Percentiles rank a stretch among this genome's conserved stretches.
Evolutionary conservation across 352 stramenopile genomes (phyloP).

Genomic region (Phytophthora chlamydospora): DNA sequence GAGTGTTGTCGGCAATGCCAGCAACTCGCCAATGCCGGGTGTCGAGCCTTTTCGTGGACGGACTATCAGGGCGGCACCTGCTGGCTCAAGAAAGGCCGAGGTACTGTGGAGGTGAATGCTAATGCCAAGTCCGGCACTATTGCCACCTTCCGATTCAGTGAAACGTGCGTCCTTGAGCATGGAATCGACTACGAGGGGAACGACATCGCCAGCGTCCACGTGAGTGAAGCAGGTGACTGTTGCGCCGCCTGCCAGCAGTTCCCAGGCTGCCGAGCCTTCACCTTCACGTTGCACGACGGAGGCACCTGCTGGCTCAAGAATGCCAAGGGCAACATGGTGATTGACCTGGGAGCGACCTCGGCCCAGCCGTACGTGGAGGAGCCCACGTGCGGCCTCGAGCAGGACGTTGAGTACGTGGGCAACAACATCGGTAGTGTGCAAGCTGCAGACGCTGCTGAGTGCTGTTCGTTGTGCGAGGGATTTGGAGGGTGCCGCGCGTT

Average conservation of each 20-base stretch:
- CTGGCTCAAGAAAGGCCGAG: conserved; percentile 62
- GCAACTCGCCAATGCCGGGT: conserved; percentile 20
- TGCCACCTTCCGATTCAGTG: conserved; percentile 18
- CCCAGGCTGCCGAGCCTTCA: conserved; percentile 45
- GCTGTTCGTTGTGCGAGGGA: conserved; percentile 31
- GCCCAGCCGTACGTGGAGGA: conserved; percentile 18
- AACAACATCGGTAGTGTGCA: conserved; percentile 38
- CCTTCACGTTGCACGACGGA: conserved; percentile 28
- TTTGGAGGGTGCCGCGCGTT: conserved; percentile 49
- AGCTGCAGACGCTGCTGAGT: conserved; percentile 15
- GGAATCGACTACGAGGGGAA: conserved; percentile 36
- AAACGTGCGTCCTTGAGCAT: conserved; percentile 28
- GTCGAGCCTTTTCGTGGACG: conserved; percentile 58
- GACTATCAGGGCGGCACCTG: conserved; percentile 50
- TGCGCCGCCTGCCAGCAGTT: conserved; percentile 32
- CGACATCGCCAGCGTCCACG: conserved; percentile 25
- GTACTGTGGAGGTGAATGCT: conserved; percentile 24
- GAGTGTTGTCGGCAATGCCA: conserved; percentile 39
- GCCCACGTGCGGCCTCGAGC: conserved; percentile 35
- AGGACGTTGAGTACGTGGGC: conserved; percentile 31
- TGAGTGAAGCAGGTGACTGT: conserved; percentile 18
- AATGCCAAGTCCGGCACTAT: conserved; percentile 34
- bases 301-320: conserved; percentile 45
- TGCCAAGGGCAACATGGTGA: conserved; percentile 33
- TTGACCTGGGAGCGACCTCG: conserved; percentile 17